Evolutionary conservation across 2,329 filamentous ascomycete species (phyloP).

Genomic region (Colletotrichum godetiae): DNA sequence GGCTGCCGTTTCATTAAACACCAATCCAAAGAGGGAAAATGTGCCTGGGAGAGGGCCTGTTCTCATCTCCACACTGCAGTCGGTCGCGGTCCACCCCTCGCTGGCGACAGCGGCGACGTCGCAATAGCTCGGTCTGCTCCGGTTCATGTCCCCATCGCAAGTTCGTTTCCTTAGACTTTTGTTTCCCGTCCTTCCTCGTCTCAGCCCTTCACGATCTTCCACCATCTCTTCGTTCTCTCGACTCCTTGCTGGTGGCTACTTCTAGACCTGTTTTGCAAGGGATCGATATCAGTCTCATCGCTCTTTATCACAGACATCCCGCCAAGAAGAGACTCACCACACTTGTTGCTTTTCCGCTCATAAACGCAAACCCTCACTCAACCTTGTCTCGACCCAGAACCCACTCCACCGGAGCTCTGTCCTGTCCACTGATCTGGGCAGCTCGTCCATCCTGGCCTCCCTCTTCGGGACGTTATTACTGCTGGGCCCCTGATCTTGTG

Average conservation of each 20-base stretch:
- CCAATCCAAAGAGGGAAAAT: constrained; percentile 27
- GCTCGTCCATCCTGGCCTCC: constrained; percentile 9
- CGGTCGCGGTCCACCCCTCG: constrained; percentile 26
- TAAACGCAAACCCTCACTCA: constrained; percentile 4
- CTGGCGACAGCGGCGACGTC: constrained; percentile 25
- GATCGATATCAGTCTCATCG: constrained; percentile 26
- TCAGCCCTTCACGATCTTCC: neutral
- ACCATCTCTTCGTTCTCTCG: constrained; percentile 5
- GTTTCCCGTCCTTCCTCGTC: constrained; percentile 3
- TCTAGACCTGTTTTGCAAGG: constrained; percentile 27
- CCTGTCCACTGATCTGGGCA: constrained; percentile 7
- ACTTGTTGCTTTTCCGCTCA: constrained; percentile 29
- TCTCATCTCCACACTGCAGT: constrained; percentile 33
- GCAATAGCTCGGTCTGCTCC: constrained; percentile 34
- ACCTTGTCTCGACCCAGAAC: constrained; percentile 15
- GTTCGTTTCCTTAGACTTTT: constrained; percentile 21
- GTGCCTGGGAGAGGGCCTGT: constrained; percentile 23
- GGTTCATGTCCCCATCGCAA: constrained; percentile 16
- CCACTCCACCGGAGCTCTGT: constrained; percentile 19
- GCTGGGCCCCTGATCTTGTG: constrained; percentile 22
- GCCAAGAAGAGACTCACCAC: constrained; percentile 18
- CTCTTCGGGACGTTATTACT: constrained; percentile 20
- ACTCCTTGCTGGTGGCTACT: constrained; percentile 23
- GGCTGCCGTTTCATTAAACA: constrained; percentile 34
- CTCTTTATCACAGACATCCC: constrained; percentile 24